Conservation (phyloP, 805 yeast species). For the Cyberlindnera lachancei region DNA sequence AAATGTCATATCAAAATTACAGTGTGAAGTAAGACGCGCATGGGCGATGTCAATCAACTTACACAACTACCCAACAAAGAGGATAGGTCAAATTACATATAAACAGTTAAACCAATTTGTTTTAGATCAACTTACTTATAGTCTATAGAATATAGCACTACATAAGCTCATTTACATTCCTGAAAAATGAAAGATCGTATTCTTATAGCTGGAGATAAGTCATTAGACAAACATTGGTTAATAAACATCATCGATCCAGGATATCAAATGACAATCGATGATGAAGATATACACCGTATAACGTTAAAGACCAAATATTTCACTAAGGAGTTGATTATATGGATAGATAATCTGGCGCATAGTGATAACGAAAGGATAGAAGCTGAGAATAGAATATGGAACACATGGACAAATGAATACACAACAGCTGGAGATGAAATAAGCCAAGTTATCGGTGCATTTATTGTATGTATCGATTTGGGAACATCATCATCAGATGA, state of each 20-base stretch:
- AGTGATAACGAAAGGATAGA: no score
- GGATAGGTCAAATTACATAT: no score
- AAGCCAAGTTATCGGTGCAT: constrained; percentile 27
- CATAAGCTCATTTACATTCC: background rate
- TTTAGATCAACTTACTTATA: no score
- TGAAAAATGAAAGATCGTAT: constrained; percentile 1
- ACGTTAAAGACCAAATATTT: constrained; percentile 27
- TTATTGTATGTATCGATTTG: constrained; percentile 20
- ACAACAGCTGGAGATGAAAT: constrained; percentile 7
- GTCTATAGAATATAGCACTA: background rate
- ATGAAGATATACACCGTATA: constrained; percentile 6
- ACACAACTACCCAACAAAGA: no score
- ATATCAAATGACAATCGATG: no score
- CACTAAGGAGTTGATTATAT: constrained; percentile 21
- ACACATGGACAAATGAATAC: constrained; percentile 26
- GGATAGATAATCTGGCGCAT: constrained; percentile 22
- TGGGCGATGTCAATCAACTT: no score
- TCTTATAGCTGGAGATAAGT: constrained; percentile 6
- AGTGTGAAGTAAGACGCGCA: no score
- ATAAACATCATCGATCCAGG: constrained; percentile 2
- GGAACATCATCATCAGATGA: no score
- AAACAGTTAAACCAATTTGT: no score
- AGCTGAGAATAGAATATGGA: no score
- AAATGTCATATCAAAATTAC: no score
- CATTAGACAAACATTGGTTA: constrained; percentile 5